Conservation (phyloP, 2,329 filamentous ascomycete species). For the Aspergillus uvarum region DNA sequence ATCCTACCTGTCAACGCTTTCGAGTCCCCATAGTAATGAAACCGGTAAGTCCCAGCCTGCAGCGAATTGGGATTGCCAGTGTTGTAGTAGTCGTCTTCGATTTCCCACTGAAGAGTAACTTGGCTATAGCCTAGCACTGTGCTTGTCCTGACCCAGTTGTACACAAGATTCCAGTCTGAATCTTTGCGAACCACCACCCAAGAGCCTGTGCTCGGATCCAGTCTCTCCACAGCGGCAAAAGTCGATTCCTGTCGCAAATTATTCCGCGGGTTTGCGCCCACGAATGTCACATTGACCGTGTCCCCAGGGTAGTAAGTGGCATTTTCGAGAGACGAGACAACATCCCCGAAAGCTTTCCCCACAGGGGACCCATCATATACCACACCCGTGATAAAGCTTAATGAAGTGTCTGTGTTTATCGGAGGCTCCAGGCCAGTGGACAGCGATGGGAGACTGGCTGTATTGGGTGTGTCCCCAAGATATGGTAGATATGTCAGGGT, state of each 20-base stretch:
- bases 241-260: constrained; percentile 77
- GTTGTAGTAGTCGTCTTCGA: constrained; percentile 56
- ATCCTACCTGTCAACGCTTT: constrained; percentile 66
- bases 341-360: constrained; percentile 69
- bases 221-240: constrained; percentile 72
- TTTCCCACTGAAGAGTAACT: constrained; percentile 78
- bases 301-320: constrained; percentile 61
- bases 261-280: constrained; percentile 87
- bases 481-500: constrained; percentile 71
- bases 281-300: constrained; percentile 66
- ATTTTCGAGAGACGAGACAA: constrained; percentile 53
- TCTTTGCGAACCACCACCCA: constrained; percentile 74
- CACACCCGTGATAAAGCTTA: constrained; percentile 78
- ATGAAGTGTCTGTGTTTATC: constrained; percentile 71
- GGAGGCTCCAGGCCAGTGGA: constrained; percentile 65
- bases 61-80: constrained; percentile 35
- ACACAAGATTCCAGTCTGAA: constrained; percentile 79
- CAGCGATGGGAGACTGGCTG: constrained; percentile 43
- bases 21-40: constrained; percentile 81
- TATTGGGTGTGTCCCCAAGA: constrained; percentile 52
- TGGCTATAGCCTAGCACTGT: constrained; percentile 71
- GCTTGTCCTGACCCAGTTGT: constrained; percentile 73
- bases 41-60: constrained; percentile 66
- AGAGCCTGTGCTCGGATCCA: constrained; percentile 41
- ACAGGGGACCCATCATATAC: constrained; percentile 68